phyloP scores from a whole-genome alignment of 2,329 filamentous ascomycete genomes.

The Colletotrichum eleusines region DNA sequence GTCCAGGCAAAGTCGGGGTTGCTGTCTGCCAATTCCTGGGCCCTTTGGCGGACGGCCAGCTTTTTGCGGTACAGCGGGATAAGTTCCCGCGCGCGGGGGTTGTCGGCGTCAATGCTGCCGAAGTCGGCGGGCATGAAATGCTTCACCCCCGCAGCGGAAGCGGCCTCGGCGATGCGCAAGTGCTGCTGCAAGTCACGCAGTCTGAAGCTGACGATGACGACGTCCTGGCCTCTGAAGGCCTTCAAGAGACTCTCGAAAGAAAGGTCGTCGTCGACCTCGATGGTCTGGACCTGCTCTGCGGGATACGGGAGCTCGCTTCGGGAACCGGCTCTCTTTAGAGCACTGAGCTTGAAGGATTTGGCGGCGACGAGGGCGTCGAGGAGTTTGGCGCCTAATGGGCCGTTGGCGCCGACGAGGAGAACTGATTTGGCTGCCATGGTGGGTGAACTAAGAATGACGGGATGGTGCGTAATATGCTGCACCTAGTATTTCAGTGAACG shows the following conservation, averaged over 20 bases:
- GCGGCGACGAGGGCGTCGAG: slow-evolving; percentile 49
- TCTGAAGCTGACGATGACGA: slow-evolving; percentile 53
- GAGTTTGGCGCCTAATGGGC: slow-evolving; percentile 51
- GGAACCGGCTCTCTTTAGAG: slow-evolving; percentile 51
- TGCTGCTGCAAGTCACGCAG: slow-evolving; percentile 48
- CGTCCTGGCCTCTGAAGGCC: slow-evolving; percentile 52
- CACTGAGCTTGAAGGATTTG: slow-evolving; percentile 49
- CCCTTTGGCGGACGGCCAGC: slow-evolving; percentile 48
- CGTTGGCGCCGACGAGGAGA: slow-evolving; percentile 54
- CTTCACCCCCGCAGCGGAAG: slow-evolving; percentile 51
- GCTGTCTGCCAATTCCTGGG: slow-evolving; percentile 47
- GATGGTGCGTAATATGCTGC: background rate
- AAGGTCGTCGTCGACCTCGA: slow-evolving; percentile 50
- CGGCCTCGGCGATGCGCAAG: slow-evolving; percentile 53
- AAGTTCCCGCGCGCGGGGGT: slow-evolving; percentile 50
- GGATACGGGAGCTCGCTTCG: slow-evolving; percentile 44
- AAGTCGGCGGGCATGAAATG: slow-evolving; percentile 57
- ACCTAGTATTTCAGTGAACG: background rate
- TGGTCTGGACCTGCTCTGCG: slow-evolving; percentile 39
- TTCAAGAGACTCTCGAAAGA: slow-evolving; percentile 47
- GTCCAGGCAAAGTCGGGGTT: slow-evolving; percentile 51
- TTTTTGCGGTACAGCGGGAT: slow-evolving; percentile 54
- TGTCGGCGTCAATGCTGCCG: slow-evolving; percentile 55
- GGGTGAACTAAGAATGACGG: background rate
- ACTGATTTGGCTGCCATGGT: slow-evolving; percentile 52